Conservation (phyloP, 768 basidiomycete species). For the Suillus brevipes region DNA sequence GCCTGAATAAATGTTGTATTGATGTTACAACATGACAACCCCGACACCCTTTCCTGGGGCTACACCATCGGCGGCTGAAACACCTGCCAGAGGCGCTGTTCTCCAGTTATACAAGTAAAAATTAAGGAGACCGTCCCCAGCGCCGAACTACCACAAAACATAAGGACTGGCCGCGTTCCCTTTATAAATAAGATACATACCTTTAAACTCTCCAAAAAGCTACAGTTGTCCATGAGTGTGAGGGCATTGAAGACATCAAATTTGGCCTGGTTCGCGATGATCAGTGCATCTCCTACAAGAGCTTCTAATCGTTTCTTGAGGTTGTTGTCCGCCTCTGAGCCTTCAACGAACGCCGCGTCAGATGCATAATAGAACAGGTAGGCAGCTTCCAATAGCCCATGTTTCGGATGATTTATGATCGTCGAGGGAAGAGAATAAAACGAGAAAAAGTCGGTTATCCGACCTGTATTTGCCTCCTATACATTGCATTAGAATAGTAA, state of each 20-base stretch:
- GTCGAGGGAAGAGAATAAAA: conserved; percentile 97
- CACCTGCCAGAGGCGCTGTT: conserved; percentile 75
- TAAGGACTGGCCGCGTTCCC: background rate
- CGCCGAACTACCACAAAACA: conserved; percentile 67
- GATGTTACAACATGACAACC: conserved; percentile 82
- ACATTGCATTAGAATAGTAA: conserved; percentile 6
- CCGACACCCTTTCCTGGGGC: conserved; percentile 82
- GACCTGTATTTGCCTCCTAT: conserved; percentile 78
- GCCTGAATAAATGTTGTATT: conserved; percentile 16
- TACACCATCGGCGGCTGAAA: conserved; percentile 47
- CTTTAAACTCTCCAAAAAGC: conserved; percentile 82
- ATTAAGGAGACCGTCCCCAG: conserved; percentile 88
- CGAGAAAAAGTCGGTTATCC: conserved; percentile 94
- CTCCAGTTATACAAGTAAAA: conserved; percentile 97
- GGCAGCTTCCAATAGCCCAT: conserved; percentile 82
- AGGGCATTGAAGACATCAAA: conserved; percentile 98
- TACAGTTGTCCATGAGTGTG: conserved; percentile 91
- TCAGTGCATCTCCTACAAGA: conserved; percentile 77
- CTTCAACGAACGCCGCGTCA: conserved; percentile 64
- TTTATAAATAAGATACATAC: conserved; percentile 38
- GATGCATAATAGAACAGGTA: conserved; percentile 97
- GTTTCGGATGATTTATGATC: conserved; percentile 74
- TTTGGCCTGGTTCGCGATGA: conserved; percentile 76
- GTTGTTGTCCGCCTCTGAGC: conserved; percentile 57
- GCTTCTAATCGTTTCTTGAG: conserved; percentile 70